Evolutionary conservation across 176 grass and related monocot species (phyloP).

Genomic region (Aegilops sharonensis): DNA sequence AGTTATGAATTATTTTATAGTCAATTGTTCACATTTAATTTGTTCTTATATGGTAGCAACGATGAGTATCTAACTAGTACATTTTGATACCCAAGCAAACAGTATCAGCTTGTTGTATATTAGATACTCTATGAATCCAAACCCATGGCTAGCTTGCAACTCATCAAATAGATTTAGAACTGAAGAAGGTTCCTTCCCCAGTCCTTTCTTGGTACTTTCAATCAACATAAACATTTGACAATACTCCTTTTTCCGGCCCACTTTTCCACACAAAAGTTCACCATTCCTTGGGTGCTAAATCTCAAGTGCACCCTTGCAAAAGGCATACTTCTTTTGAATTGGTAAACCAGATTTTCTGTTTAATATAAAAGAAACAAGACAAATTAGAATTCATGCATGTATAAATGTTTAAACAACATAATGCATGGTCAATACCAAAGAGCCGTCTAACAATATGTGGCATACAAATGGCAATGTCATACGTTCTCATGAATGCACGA

Average conservation of each 20-base stretch:
- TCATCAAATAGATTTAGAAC: not conserved
- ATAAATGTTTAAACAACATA: not conserved
- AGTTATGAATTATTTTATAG: too few relatives aligned
- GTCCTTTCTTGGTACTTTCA: not conserved
- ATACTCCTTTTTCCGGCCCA: not conserved
- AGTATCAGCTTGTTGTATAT: too few relatives aligned
- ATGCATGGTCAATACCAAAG: not conserved
- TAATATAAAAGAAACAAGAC: not conserved
- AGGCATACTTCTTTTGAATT: too few relatives aligned
- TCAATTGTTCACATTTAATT: too few relatives aligned
- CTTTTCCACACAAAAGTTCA: not conserved
- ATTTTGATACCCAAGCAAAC: too few relatives aligned
- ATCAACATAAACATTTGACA: not conserved
- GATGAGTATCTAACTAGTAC: too few relatives aligned
- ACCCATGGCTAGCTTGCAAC: not conserved
- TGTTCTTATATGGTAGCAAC: too few relatives aligned
- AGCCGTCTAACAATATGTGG: not conserved
- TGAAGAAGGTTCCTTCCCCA: not conserved
- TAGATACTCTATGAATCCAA: too few relatives aligned
- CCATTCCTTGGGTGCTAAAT: too few relatives aligned
- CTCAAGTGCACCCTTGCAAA: too few relatives aligned
- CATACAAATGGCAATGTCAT: not conserved
- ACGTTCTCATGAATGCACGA: not conserved
- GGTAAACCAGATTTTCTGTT: not conserved
- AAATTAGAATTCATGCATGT: not conserved